Percentiles rank a stretch among this genome's conserved stretches.
phyloP scores from a whole-genome alignment of 2,329 filamentous ascomycete genomes.

The Penicillium sp. region DNA sequence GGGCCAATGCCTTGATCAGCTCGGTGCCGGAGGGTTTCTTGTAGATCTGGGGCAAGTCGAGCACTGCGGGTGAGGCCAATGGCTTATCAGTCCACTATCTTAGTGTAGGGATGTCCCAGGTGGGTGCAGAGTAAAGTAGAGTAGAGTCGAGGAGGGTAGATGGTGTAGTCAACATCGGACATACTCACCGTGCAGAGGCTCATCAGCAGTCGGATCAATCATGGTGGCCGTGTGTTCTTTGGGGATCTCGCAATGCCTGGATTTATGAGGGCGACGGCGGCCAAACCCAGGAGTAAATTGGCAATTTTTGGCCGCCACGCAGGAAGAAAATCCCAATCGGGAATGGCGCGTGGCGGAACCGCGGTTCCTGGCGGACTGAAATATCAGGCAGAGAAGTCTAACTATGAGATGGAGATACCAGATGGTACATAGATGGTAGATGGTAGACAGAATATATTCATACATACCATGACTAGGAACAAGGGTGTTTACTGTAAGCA shows the following conservation, averaged over 20 bases:
- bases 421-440: too few species aligned
- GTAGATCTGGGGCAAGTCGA: conserved; percentile 83
- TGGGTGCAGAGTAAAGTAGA: background rate
- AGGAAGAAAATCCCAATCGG: conserved; percentile 36
- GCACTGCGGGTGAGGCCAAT: conserved; percentile 51
- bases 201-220: conserved; percentile 39
- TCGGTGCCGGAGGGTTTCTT: conserved; percentile 69
- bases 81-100: conserved; percentile 40
- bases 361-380: conserved; percentile 21
- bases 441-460: too few species aligned
- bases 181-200: conserved; percentile 45
- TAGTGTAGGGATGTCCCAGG: conserved; percentile 5
- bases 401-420: too few species aligned
- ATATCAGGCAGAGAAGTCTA: too few species aligned
- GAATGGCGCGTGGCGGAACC: conserved; percentile 36
- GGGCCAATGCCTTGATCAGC: conserved; percentile 68
- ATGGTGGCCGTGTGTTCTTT: conserved; percentile 25
- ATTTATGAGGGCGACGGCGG: conserved; percentile 19
- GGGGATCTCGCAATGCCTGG: conserved; percentile 3
- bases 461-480: too few species aligned
- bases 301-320: conserved; percentile 16
- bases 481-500: too few species aligned
- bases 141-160: too few species aligned
- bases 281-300: conserved; percentile 19
- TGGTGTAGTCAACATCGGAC: conserved; percentile 8